Evolutionary conservation across 1,284 basidiomycete species (phyloP).

Genomic region (Pterulicium gracile): DNA sequence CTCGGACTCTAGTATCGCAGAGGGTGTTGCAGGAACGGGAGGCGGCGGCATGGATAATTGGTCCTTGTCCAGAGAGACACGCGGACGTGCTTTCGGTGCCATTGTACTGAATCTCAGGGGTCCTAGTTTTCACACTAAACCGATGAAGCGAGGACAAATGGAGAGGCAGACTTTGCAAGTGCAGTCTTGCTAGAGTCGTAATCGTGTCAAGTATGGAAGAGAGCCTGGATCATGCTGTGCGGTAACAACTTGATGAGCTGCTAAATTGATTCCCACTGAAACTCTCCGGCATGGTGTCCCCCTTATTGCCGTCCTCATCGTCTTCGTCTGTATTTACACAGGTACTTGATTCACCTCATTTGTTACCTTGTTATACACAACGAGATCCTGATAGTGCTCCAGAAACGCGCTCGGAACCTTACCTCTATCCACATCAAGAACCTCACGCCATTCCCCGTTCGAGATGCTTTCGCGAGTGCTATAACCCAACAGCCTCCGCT

Average conservation of each 20-base stretch:
- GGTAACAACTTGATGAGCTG: too few relatives aligned
- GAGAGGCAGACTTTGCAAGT: too few relatives aligned
- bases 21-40: constrained; percentile 32
- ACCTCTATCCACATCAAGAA: constrained; percentile 67
- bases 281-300: constrained; percentile 11
- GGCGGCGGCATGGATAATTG: constrained; percentile 49
- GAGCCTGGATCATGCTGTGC: too few relatives aligned
- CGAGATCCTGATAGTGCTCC: constrained; percentile 9
- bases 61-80: constrained; percentile 18
- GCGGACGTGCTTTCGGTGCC: too few relatives aligned
- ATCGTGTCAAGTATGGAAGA: too few relatives aligned
- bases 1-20: constrained; percentile 51
- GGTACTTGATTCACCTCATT: background rate
- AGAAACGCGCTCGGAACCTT: constrained; percentile 70
- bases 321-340: background rate
- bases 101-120: too few relatives aligned
- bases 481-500: constrained; percentile 52
- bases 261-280: too few relatives aligned
- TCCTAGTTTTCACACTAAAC: too few relatives aligned
- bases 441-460: constrained; percentile 68
- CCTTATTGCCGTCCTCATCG: constrained; percentile 2
- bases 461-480: constrained; percentile 66
- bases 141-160: too few relatives aligned
- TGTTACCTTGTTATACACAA: background rate
- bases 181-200: too few relatives aligned